These are phyloP conservation scores for Melianthus villosus DNA, from an alignment of 441 rosid species.

Conservation along the genomic window DNA sequence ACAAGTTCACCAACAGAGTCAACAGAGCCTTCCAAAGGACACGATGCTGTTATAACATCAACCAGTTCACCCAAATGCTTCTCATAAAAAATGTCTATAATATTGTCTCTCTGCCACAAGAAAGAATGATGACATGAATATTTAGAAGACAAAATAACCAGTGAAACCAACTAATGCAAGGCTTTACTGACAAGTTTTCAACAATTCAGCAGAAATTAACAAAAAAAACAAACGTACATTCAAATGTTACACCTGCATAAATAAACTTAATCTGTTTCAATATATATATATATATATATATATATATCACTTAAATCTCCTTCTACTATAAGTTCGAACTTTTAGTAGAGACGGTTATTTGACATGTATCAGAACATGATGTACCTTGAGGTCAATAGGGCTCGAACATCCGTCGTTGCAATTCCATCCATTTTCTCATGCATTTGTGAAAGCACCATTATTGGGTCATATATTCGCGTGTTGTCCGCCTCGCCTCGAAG, in stretches of 20 bases:
- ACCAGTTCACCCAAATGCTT: slow-evolving; percentile 78
- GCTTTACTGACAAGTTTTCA: slow-evolving; percentile 7
- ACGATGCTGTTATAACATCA: slow-evolving; percentile 72
- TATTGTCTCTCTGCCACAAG: slow-evolving; percentile 63
- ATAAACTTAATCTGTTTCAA: slow-evolving; percentile 5
- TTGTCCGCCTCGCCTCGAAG: no score
- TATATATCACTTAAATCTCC: no score
- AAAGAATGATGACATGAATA: slow-evolving; percentile 7
- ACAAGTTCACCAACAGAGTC: slow-evolving; percentile 29
- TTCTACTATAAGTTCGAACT: no score
- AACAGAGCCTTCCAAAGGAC: slow-evolving; percentile 27
- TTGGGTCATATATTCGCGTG: no score
- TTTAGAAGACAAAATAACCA: slow-evolving; percentile 8
- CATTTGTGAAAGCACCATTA: no score
- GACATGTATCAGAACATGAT: no score
- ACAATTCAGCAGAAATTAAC: slow-evolving; percentile 9
- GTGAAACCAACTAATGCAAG: slow-evolving; percentile 8
- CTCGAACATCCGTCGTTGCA: no score
- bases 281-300: no score
- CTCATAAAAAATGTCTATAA: slow-evolving; percentile 89
- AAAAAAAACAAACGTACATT: slow-evolving; percentile 9
- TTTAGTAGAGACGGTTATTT: no score
- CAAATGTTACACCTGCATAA: slow-evolving; percentile 9
- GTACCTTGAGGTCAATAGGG: no score
- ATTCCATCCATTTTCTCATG: no score